A percentile compares a stretch with the other conserved stretches of the same genome.
Conservation (phyloP, 805 yeast species). For the Ogataea ganodermae region DNA sequence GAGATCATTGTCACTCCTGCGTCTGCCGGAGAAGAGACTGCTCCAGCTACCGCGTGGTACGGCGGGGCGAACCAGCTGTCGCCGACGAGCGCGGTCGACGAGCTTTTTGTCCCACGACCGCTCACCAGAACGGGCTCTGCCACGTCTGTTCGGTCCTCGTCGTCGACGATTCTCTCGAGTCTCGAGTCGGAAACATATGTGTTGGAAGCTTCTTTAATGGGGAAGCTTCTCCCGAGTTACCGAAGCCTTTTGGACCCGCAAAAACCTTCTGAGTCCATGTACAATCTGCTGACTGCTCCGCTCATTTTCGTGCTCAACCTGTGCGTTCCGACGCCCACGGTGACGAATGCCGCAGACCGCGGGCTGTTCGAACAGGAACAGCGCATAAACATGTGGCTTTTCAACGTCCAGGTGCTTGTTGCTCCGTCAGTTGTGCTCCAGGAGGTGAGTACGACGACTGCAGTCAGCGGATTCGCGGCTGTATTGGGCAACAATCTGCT, state of each 20-base stretch:
- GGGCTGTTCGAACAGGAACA: slow-evolving; percentile 20
- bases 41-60: neutral
- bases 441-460: neutral
- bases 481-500: slow-evolving; percentile 4
- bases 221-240: slow-evolving; percentile 21
- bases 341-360: neutral
- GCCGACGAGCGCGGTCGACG: neutral
- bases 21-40: neutral
- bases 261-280: slow-evolving; percentile 27
- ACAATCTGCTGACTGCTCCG: slow-evolving; percentile 30
- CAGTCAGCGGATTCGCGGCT: slow-evolving; percentile 4
- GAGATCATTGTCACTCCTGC: slow-evolving; percentile 20
- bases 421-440: slow-evolving; percentile 19
- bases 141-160: slow-evolving; percentile 13
- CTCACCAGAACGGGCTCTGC: slow-evolving; percentile 12
- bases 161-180: slow-evolving; percentile 17
- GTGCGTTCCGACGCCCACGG: slow-evolving; percentile 32
- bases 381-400: slow-evolving; percentile 25
- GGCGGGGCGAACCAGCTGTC: neutral
- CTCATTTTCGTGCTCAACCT: slow-evolving; percentile 27
- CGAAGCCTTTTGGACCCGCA: slow-evolving; percentile 7
- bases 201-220: slow-evolving; percentile 9
- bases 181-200: slow-evolving; percentile 5
- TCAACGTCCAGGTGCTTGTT: slow-evolving; percentile 33
- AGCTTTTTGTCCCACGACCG: slow-evolving; percentile 5